These are phyloP conservation scores for Blastocystis sp. DNA, from an alignment of 352 stramenopile genomes.

Conservation along the genomic window DNA sequence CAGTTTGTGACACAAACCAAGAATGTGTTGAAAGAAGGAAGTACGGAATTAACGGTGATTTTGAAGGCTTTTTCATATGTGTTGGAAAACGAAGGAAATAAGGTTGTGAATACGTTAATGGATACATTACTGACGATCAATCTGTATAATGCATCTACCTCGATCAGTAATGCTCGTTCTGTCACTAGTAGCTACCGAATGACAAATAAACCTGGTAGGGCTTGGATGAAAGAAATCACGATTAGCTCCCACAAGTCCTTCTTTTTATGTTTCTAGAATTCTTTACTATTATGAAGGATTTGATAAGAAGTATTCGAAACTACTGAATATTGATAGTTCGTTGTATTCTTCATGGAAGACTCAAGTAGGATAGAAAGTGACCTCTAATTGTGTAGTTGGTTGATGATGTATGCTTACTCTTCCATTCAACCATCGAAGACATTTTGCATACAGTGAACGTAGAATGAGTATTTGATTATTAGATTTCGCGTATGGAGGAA, in stretches of 20 bases:
- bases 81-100: not conserved
- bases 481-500: constrained; percentile 56
- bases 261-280: constrained; percentile 28
- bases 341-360: not conserved
- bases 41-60: not conserved
- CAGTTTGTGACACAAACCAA: not conserved
- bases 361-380: not conserved
- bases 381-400: not conserved
- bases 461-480: not conserved
- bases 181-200: constrained; percentile 60
- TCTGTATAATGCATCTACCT: not conserved
- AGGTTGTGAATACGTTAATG: not conserved
- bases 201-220: constrained; percentile 39
- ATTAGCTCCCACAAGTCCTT: not conserved
- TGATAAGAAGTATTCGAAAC: not conserved
- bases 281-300: constrained; percentile 1
- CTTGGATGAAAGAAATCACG: not conserved
- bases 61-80: not conserved
- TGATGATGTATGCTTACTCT: constrained; percentile 5
- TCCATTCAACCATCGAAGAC: not conserved
- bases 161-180: constrained; percentile 11
- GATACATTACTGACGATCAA: not conserved
- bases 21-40: not conserved
- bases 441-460: constrained; percentile 19
- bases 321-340: not conserved